These are phyloP conservation scores for Claviceps citrina DNA, from an alignment of 2,329 filamentous ascomycete species.

Conservation along the genomic window DNA sequence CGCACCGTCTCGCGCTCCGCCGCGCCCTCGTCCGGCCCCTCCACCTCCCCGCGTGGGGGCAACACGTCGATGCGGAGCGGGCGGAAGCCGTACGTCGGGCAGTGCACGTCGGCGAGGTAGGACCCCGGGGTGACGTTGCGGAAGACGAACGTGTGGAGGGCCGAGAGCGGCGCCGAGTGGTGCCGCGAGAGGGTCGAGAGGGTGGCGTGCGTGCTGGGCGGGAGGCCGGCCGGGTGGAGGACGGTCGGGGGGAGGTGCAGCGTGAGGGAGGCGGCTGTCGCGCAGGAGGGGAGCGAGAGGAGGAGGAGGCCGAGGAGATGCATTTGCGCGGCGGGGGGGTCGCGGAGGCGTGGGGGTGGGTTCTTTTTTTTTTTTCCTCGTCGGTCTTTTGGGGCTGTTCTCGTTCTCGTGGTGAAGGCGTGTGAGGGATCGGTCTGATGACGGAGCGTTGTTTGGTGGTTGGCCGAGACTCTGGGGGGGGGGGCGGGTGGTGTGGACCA, in stretches of 20 bases:
- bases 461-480: not conserved
- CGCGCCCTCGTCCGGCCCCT: too few species aligned
- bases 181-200: slow-evolving; percentile 27
- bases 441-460: not conserved
- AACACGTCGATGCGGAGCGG: slow-evolving; percentile 66
- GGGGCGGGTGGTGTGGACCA: not conserved
- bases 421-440: too few species aligned
- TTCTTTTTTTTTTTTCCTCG: too few species aligned
- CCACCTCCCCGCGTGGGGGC: too few species aligned
- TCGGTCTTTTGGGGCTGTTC: too few species aligned
- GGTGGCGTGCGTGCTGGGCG: slow-evolving; percentile 51
- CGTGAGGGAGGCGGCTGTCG: slow-evolving; percentile 20
- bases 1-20: slow-evolving; percentile 26
- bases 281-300: slow-evolving; percentile 10
- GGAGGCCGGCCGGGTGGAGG: slow-evolving; percentile 40
- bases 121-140: slow-evolving; percentile 52
- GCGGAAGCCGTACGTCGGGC: slow-evolving; percentile 57
- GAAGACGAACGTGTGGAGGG: slow-evolving; percentile 61
- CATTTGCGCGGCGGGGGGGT: slow-evolving; percentile 13
- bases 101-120: slow-evolving; percentile 73
- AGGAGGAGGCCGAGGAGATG: slow-evolving; percentile 20
- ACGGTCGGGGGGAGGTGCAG: slow-evolving; percentile 31
- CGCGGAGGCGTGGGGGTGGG: too few species aligned
- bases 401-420: too few species aligned
- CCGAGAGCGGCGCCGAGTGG: slow-evolving; percentile 46